Percentiles rank a stretch among this genome's conserved stretches.
These are phyloP conservation scores for Periconia macrospinosa DNA, from an alignment of 2,329 filamentous ascomycete species.

Conservation along the genomic window DNA sequence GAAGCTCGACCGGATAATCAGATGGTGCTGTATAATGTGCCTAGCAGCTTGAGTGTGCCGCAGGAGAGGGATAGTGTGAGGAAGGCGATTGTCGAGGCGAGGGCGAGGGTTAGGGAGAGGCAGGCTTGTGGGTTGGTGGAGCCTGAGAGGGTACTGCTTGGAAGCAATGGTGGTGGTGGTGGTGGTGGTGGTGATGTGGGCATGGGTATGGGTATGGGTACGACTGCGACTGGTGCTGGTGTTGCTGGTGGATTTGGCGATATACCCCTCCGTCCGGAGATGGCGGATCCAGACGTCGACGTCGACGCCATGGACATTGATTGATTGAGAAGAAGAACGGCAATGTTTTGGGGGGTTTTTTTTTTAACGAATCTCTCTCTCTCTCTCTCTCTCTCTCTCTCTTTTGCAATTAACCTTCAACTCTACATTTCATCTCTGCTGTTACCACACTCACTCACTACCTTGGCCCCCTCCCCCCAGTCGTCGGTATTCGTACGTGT, in stretches of 20 bases:
- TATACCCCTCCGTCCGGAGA: background rate
- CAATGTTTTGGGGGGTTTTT: too few relatives aligned
- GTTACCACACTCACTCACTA: too few relatives aligned
- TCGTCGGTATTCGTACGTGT: too few relatives aligned
- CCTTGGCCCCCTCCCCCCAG: too few relatives aligned
- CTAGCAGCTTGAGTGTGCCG: conserved; percentile 73
- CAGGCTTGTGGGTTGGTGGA: conserved; percentile 47
- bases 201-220: background rate
- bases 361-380: too few relatives aligned
- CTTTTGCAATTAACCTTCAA: too few relatives aligned
- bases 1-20: conserved; percentile 53
- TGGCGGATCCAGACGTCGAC: conserved; percentile 10
- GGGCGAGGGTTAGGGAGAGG: conserved; percentile 66
- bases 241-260: conserved; percentile 3
- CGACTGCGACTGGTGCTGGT: background rate
- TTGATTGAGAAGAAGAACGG: conserved; percentile 18
- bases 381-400: too few relatives aligned
- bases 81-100: conserved; percentile 79
- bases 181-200: too few relatives aligned
- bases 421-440: too few relatives aligned
- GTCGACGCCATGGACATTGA: conserved; percentile 70
- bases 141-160: conserved; percentile 23
- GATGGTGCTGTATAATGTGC: conserved; percentile 82
- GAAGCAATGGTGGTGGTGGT: background rate
- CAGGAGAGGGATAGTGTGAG: conserved; percentile 73